Conservation (phyloP, 1,284 basidiomycete genomes). For the Anthracocystis setariae region DNA sequence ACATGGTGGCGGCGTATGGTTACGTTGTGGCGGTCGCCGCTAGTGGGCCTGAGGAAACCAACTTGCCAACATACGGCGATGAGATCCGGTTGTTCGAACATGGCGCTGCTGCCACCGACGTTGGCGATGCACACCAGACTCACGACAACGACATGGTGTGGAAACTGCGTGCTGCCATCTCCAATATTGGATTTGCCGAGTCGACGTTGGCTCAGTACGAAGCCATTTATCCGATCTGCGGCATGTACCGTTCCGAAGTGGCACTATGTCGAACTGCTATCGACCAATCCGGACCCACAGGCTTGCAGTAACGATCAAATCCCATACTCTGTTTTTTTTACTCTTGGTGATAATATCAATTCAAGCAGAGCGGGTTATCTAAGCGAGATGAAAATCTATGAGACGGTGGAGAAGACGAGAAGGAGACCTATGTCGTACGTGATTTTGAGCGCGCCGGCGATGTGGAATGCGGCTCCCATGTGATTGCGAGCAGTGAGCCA, state of each 20-base stretch:
- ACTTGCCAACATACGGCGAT: conserved; percentile 13
- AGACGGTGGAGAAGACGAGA: conserved; percentile 16
- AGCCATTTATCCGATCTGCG: conserved; percentile 11
- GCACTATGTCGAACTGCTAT: conserved; percentile 11
- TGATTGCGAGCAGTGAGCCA: conserved; percentile 10
- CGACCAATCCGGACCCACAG: not conserved
- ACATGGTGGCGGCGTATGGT: conserved; percentile 21
- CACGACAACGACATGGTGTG: too few relatives aligned
- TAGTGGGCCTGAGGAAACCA: conserved; percentile 11
- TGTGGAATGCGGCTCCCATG: conserved; percentile 26
- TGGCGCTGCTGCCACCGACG: not conserved
- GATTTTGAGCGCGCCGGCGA: conserved; percentile 17
- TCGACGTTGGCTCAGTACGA: conserved; percentile 19
- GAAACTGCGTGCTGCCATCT: conserved; percentile 21
- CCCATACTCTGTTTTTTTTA: too few relatives aligned
- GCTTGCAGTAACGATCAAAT: not conserved
- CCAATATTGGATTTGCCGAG: conserved; percentile 23
- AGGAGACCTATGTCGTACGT: conserved; percentile 27
- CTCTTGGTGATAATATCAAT: too few relatives aligned
- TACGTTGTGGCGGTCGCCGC: conserved; percentile 26
- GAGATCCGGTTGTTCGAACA: conserved; percentile 17
- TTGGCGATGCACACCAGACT: too few relatives aligned
- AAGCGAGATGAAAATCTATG: too few relatives aligned
- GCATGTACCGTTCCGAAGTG: conserved; percentile 13
- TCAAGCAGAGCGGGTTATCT: too few relatives aligned